Evolutionary conservation across 2,329 filamentous ascomycete genomes (phyloP), one percentile per base, ranked within the genome.

Genomic region (Scopulariopsis brevicaulis): DNA sequence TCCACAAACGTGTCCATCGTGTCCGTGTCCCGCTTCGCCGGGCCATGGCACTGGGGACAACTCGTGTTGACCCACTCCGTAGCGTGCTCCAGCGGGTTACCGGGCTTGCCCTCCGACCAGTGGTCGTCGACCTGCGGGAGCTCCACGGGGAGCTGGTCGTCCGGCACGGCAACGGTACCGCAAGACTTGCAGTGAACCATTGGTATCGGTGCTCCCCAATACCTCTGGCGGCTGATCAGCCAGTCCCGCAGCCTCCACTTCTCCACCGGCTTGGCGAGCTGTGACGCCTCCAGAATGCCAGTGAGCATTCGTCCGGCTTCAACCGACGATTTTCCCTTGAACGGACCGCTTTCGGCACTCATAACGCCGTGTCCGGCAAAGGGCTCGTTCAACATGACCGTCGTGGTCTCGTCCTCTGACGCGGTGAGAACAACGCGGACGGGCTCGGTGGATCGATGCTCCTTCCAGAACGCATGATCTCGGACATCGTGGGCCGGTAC

Each of bases 1-100:
- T 96, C 91, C 60, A 96, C 91, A 71, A 96, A 96, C 0, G 91
- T 96, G 69, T 96, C 91, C 91, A 96, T 96, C 2, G 91, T 96
- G 68, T 96, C 91, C 0, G 91, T 96, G 63, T 96, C 91, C 62
- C 91, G 81, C 67, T 84, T 87, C 7, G 89, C 91, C 25, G 82
- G 72, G 1, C 80, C 77, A 18, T 79, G 74, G 65, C 91, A 96
- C 63, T 81, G 81, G 5, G 91, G 91, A 66, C 91, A 96, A 2
- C 77, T 69, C 0, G 85, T 88, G 64, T 91, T 83, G 53, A 90
- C 77, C 84, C 90, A 96, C 8, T 86, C 82, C 14, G 83, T 73
- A 1, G 85, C 83, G 22, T 81, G 78, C 62, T 89, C 87, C 20
- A 96, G 76, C 0, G 90, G 89, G 64, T 93, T 96, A 0, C 90